phyloP scores from a whole-genome alignment of 2,329 filamentous ascomycete genomes.

The Colletotrichum theobromicola region DNA sequence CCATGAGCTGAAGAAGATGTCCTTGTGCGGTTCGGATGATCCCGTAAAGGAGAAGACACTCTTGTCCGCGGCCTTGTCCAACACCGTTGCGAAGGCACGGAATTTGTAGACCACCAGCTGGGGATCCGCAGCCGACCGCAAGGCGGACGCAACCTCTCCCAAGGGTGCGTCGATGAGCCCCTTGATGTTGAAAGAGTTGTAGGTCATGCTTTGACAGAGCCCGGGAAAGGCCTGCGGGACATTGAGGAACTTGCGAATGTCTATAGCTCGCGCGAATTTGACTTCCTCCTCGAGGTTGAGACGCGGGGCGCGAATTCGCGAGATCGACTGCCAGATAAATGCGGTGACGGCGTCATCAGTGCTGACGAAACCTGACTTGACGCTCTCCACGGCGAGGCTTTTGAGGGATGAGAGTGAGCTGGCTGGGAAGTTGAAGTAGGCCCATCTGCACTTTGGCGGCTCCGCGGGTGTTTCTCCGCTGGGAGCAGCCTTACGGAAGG shows the following conservation, averaged over 20 bases:
- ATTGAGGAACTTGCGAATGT: conserved; percentile 47
- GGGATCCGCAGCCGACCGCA: conserved; percentile 44
- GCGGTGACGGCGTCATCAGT: conserved; percentile 60
- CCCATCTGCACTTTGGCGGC: conserved; percentile 34
- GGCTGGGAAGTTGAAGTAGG: conserved; percentile 47
- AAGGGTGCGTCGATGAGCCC: conserved; percentile 29
- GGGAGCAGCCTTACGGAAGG: background rate
- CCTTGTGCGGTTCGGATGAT: conserved; percentile 38
- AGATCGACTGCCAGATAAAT: conserved; percentile 53
- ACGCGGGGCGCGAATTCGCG: conserved; percentile 43
- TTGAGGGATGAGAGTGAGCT: conserved; percentile 46
- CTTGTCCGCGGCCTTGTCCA: conserved; percentile 40
- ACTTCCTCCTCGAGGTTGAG: conserved; percentile 23
- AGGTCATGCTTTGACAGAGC: conserved; percentile 51
- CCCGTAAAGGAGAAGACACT: conserved; percentile 36
- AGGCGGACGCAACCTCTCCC: conserved; percentile 20
- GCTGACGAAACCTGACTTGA: conserved; percentile 44
- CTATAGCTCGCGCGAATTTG: conserved; percentile 51
- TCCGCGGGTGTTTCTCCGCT: background rate
- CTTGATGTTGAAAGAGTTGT: conserved; percentile 35
- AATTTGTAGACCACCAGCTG: conserved; percentile 38
- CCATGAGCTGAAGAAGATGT: conserved; percentile 62
- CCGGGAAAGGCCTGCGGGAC: conserved; percentile 52
- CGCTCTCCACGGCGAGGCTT: conserved; percentile 30
- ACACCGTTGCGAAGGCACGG: conserved; percentile 45